A percentile compares a stretch with the other conserved stretches of the same genome.
These are phyloP conservation scores for Cornus controversa DNA, from an alignment of 148 eudicot genomes.

Conservation along the genomic window DNA sequence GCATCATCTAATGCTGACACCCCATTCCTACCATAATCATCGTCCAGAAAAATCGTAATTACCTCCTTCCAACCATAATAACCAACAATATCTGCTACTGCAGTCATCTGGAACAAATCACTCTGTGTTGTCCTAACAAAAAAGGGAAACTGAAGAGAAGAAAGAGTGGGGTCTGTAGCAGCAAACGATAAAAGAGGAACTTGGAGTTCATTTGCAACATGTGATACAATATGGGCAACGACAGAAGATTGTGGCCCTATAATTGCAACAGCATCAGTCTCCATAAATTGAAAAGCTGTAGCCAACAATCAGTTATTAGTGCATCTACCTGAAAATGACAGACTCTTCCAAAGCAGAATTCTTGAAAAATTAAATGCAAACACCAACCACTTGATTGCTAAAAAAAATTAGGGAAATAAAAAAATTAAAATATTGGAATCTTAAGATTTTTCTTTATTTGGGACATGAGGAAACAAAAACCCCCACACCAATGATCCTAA, in stretches of 20 bases:
- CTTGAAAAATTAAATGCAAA: neutral
- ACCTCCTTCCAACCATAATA: conserved; percentile 77
- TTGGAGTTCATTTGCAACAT: conserved; percentile 70
- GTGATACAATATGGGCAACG: conserved; percentile 61
- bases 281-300: conserved; percentile 86
- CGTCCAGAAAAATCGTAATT: conserved; percentile 66
- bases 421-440: neutral
- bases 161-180: conserved; percentile 85
- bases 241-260: conserved; percentile 94
- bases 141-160: conserved; percentile 73
- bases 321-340: conserved; percentile 7
- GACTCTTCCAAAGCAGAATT: conserved; percentile 1
- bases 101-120: conserved; percentile 81
- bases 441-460: neutral
- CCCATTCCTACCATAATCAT: conserved; percentile 93
- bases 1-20: conserved; percentile 73
- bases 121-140: conserved; percentile 74
- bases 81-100: conserved; percentile 71
- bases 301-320: conserved; percentile 12
- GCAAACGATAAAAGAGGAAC: conserved; percentile 82
- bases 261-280: conserved; percentile 69
- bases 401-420: neutral
- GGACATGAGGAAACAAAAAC: neutral
- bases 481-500: neutral
- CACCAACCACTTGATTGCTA: neutral